phyloP scores from a whole-genome alignment of 805 yeast species.

The Starmerella etchellsii region DNA sequence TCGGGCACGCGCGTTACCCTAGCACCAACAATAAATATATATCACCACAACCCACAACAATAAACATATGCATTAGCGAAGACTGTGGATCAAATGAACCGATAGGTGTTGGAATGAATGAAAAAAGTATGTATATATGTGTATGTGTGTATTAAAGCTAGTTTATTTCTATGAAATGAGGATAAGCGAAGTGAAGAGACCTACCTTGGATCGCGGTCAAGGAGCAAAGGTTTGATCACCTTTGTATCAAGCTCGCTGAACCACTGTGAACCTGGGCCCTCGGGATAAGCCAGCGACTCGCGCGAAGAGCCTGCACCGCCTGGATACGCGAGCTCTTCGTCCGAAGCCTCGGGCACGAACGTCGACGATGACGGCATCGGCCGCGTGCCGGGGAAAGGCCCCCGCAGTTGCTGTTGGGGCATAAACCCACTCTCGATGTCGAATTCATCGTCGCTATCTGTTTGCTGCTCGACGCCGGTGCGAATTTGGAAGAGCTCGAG shows the following conservation, averaged over 20 bases:
- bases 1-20: too few relatives aligned
- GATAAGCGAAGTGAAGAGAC: too few relatives aligned
- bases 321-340: conserved; percentile 26
- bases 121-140: too few relatives aligned
- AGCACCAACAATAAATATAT: too few relatives aligned
- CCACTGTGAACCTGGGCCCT: conserved; percentile 38
- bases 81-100: too few relatives aligned
- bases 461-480: conserved; percentile 78
- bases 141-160: too few relatives aligned
- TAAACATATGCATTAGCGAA: too few relatives aligned
- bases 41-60: too few relatives aligned
- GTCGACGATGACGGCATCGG: neutral
- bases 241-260: conserved; percentile 87
- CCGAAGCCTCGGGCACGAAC: neutral
- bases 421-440: conserved; percentile 57
- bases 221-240: conserved; percentile 78
- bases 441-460: conserved; percentile 85
- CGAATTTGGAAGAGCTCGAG: conserved; percentile 84
- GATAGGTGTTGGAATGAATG: too few relatives aligned
- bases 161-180: too few relatives aligned
- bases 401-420: neutral
- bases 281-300: conserved; percentile 4
- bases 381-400: neutral
- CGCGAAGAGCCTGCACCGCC: conserved; percentile 11
- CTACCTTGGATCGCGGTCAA: conserved; percentile 45